Percentiles rank a stretch among this genome's conserved stretches.
Conservation (phyloP, 169 alveolate genomes). For the Plasmodium cynomolgi region DNA sequence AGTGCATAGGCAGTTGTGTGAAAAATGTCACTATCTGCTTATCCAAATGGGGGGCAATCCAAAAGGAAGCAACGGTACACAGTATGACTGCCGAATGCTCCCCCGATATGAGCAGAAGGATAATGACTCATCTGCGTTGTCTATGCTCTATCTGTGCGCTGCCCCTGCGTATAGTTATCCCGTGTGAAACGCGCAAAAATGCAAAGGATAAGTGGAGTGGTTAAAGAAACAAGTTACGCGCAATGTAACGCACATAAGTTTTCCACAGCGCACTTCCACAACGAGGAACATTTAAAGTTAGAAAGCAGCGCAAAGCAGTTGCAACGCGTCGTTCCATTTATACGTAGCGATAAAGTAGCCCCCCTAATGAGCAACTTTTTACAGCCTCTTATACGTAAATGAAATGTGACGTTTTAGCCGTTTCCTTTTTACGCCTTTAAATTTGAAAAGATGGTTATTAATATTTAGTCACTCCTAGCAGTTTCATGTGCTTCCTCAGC, state of each 20-base stretch:
- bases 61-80: background rate
- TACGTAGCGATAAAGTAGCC: background rate
- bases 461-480: background rate
- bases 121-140: background rate
- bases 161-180: background rate
- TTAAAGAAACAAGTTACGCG: background rate
- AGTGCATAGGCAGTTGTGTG: background rate
- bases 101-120: background rate
- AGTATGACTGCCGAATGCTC: too few relatives aligned
- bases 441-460: background rate
- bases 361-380: background rate
- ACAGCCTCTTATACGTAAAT: background rate
- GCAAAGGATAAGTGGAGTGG: background rate
- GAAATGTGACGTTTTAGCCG: background rate
- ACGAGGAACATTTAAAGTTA: background rate
- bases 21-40: background rate
- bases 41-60: background rate
- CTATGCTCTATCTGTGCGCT: background rate
- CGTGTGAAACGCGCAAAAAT: background rate
- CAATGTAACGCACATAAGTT: background rate
- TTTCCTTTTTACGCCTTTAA: background rate
- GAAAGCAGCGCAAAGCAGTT: background rate
- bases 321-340: background rate
- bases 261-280: background rate
- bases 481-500: background rate